These are phyloP conservation scores for Pyrenula massariospora DNA, from an alignment of 495 filamentous ascomycete genomes.

Conservation along the genomic window DNA sequence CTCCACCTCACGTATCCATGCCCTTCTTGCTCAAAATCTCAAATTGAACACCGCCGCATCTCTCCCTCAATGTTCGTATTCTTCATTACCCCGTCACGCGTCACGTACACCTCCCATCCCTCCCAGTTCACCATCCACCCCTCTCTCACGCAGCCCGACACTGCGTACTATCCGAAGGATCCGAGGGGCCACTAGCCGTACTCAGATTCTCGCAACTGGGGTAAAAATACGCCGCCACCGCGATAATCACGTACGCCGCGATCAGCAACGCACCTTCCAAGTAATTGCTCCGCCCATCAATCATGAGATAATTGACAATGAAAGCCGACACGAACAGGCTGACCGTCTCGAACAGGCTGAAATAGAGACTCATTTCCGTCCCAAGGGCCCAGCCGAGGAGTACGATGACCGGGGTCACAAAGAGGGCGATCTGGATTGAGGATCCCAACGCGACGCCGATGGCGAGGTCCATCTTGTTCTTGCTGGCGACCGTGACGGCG, in stretches of 20 bases:
- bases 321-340: slow-evolving; percentile 78
- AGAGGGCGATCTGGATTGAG: slow-evolving; percentile 77
- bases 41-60: too few species aligned
- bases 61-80: too few species aligned
- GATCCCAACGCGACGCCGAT: slow-evolving; percentile 84
- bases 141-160: too few species aligned
- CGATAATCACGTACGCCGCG: slow-evolving; percentile 75
- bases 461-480: slow-evolving; percentile 94
- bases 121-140: too few species aligned
- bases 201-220: slow-evolving; percentile 39
- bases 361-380: slow-evolving; percentile 79
- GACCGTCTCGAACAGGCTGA: slow-evolving; percentile 85
- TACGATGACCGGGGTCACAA: slow-evolving; percentile 80
- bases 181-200: slow-evolving; percentile 13
- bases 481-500: slow-evolving; percentile 74
- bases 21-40: too few species aligned
- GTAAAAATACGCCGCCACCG: slow-evolving; percentile 53
- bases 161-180: too few species aligned
- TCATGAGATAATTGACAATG: slow-evolving; percentile 77
- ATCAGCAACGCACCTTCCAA: slow-evolving; percentile 74
- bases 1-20: too few species aligned
- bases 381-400: slow-evolving; percentile 79
- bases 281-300: slow-evolving; percentile 83
- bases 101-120: too few species aligned
- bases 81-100: too few species aligned